Conservation (phyloP, 768 basidiomycete genomes). For the Lenzites betulinus region DNA sequence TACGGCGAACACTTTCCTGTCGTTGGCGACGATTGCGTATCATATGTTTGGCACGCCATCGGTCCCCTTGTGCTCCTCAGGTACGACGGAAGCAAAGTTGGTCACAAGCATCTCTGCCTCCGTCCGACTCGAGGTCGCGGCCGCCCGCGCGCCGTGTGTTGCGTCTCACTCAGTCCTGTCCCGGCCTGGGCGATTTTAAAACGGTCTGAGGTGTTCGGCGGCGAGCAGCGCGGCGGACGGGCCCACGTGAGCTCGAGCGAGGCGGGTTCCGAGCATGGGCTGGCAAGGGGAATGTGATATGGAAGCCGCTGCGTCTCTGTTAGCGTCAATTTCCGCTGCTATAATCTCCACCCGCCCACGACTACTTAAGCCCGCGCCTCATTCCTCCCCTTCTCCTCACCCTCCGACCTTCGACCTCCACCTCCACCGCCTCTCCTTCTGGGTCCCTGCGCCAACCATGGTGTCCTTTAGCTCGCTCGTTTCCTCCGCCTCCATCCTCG, state of each 20-base stretch:
- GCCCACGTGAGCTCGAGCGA: conserved; percentile 3
- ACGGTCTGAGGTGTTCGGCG: background rate
- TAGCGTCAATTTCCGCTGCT: conserved; percentile 16
- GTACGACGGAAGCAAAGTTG: conserved; percentile 12
- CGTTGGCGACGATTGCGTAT: conserved; percentile 5
- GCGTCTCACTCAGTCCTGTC: background rate
- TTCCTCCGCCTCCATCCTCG: conserved; percentile 20
- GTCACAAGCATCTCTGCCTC: conserved; percentile 9
- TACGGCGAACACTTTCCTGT: conserved; percentile 5
- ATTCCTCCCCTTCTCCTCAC: conserved; percentile 1
- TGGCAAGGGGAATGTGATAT: conserved; percentile 13
- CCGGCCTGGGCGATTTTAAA: background rate
- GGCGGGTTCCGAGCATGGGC: conserved; percentile 11
- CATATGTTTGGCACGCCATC: background rate
- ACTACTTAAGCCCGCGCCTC: conserved; percentile 12
- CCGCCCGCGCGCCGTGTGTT: conserved; percentile 2
- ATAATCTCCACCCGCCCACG: conserved; percentile 6
- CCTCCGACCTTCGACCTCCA: conserved; percentile 1
- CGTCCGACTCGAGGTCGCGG: background rate
- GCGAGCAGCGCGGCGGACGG: background rate
- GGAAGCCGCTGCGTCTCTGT: conserved; percentile 12
- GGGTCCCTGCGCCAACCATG: conserved; percentile 21
- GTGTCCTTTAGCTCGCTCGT: conserved; percentile 16
- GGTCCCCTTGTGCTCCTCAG: conserved; percentile 15
- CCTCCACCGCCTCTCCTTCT: background rate